These are phyloP conservation scores for Macrophomina tecta DNA, from an alignment of 2,329 filamentous ascomycete species.

Conservation along the genomic window DNA sequence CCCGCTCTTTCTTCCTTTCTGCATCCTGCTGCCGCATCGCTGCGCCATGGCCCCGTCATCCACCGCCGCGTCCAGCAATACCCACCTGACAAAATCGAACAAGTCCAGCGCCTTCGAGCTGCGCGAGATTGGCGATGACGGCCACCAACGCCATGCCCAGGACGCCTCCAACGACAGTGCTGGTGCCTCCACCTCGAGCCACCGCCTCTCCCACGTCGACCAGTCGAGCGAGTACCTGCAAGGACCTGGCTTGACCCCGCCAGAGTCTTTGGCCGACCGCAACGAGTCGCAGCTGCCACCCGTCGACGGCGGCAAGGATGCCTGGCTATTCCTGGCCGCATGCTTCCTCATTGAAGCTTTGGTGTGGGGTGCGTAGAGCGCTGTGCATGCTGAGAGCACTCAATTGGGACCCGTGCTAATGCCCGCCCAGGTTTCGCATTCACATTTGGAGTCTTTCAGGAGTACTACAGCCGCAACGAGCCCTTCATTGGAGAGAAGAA, in stretches of 20 bases:
- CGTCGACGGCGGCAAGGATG: slow-evolving; percentile 57
- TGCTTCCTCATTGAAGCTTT: slow-evolving; percentile 61
- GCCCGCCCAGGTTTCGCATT: slow-evolving; percentile 65
- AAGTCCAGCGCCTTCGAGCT: slow-evolving; percentile 3
- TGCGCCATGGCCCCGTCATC: no score
- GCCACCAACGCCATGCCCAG: background rate
- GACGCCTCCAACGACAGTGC: background rate
- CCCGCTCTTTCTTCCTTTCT: no score
- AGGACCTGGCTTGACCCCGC: background rate
- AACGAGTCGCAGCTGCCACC: slow-evolving; percentile 43
- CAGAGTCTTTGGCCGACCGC: background rate
- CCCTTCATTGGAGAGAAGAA: slow-evolving; percentile 61
- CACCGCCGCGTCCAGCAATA: slow-evolving; percentile 1
- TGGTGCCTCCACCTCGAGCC: background rate
- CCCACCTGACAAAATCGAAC: background rate
- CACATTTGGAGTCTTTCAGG: slow-evolving; percentile 73
- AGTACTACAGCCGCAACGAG: slow-evolving; percentile 67
- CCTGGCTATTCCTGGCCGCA: slow-evolving; percentile 58
- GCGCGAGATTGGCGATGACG: background rate
- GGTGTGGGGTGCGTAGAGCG: slow-evolving; percentile 55
- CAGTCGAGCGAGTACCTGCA: background rate
- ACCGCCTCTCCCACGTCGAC: background rate
- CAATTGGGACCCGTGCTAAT: slow-evolving; percentile 21
- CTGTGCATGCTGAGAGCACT: background rate
- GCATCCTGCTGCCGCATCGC: no score